Percentiles rank a stretch among this genome's conserved stretches.
phyloP scores from a whole-genome alignment of 305 asterid genomes.

The Coffea humblotiana region DNA sequence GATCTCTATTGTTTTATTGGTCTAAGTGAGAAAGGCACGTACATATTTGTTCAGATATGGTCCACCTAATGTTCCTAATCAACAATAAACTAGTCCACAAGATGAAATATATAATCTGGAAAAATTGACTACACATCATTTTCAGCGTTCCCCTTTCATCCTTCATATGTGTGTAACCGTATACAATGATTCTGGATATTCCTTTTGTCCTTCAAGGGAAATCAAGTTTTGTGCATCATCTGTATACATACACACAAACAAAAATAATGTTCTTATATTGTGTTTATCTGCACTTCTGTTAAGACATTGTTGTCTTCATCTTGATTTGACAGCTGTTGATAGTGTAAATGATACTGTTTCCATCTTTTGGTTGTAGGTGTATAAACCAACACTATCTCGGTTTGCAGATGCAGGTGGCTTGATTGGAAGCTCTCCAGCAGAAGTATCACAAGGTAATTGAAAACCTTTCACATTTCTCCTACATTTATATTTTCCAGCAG shows the following conservation, averaged over 20 bases:
- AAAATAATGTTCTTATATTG: neutral
- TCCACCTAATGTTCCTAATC: neutral
- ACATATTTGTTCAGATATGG: neutral
- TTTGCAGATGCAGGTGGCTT: conserved; percentile 86
- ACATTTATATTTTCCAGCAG: neutral
- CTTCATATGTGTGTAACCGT: neutral
- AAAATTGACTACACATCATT: neutral
- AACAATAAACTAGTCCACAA: neutral
- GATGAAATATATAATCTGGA: neutral
- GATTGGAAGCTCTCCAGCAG: conserved; percentile 77
- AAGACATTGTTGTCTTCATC: neutral
- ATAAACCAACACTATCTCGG: conserved; percentile 77
- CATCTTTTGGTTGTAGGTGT: conserved; percentile 56
- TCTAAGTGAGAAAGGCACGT: neutral
- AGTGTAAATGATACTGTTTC: conserved; percentile 12
- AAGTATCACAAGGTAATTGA: conserved; percentile 73
- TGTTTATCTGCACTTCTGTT: neutral
- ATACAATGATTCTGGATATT: neutral
- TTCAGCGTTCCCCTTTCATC: neutral
- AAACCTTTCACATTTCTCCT: conserved; percentile 12
- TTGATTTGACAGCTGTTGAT: neutral
- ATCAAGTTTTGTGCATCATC: neutral
- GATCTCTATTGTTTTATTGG: neutral
- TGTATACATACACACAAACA: neutral
- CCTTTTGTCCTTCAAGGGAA: neutral